phyloP scores from a whole-genome alignment of 2,329 filamentous ascomycete species.

The Aspergillus awamori region DNA sequence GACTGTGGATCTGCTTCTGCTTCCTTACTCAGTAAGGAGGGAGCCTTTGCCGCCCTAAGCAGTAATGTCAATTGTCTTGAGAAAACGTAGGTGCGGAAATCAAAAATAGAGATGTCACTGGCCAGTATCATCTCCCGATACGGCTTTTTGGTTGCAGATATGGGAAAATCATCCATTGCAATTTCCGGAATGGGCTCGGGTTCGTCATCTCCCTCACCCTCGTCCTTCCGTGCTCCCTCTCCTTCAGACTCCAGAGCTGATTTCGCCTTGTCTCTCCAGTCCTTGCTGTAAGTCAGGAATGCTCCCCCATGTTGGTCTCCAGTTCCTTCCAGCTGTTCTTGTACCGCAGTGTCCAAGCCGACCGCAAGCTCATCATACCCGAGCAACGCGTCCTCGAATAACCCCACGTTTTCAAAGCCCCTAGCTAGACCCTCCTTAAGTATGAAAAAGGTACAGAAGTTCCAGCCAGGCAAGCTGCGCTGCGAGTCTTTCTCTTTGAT shows the following conservation, averaged over 20 bases:
- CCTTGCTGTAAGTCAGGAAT: conserved; percentile 72
- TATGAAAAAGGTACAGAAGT: conserved; percentile 99
- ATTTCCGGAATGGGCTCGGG: conserved; percentile 31
- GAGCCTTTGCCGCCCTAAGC: conserved; percentile 74
- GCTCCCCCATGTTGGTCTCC: conserved; percentile 70
- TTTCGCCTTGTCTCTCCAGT: conserved; percentile 65
- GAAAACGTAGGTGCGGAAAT: conserved; percentile 94
- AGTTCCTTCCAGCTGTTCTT: conserved; percentile 68
- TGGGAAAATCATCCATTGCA: conserved; percentile 40
- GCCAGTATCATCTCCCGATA: conserved; percentile 91
- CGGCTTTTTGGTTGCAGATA: conserved; percentile 67
- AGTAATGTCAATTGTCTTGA: conserved; percentile 82
- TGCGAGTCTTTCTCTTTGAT: conserved; percentile 93
- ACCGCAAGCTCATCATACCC: conserved; percentile 93
- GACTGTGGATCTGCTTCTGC: conserved; percentile 41
- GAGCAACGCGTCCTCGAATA: conserved; percentile 92
- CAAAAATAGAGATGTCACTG: conserved; percentile 94
- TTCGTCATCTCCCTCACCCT: conserved; percentile 35
- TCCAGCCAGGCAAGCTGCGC: conserved; percentile 88
- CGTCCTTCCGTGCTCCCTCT: conserved; percentile 31
- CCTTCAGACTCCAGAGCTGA: conserved; percentile 50
- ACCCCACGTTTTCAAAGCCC: conserved; percentile 92
- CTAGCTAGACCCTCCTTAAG: conserved; percentile 91
- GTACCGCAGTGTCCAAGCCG: conserved; percentile 79
- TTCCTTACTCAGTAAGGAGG: conserved; percentile 38